Base-by-base conservation (phyloP, 371 early-diverging fungal genomes). In the Rhizopus microsporus region DNA sequence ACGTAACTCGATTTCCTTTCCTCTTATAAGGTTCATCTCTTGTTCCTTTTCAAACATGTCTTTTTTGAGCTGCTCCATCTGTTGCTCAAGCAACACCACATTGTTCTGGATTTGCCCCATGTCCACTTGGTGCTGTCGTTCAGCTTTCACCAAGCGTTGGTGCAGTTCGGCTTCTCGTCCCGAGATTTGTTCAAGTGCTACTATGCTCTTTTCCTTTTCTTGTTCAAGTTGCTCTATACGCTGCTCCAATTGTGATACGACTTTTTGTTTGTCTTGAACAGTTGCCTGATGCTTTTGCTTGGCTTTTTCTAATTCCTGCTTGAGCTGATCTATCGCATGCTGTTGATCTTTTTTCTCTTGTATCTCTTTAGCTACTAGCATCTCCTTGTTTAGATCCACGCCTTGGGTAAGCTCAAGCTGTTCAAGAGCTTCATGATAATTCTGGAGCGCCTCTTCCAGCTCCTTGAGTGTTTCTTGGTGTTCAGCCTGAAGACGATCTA, bases 391-490 rank as follows among this genome's bases (percentile, higher is more conserved):
- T 17, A 33, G 45, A 43, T 67, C 68, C 33, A 67, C 23, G 23
- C 23, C 23, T 23, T 23, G 23, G 23, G 23, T 29, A 39, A 54
- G 40, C 7, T 62, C 59, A 10, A 63, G 48, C 23, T 68, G 68
- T 6, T 68, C 63, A 3, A 57, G 23, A 7, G 50, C 32, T 34
- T 68, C 68, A 29, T 63, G 57, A 29, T 68, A 68, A 3, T 61
- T 57, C 17, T 63, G 63, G 5, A 68, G 42, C 0, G 57, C 57
- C 40, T 68, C 68, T 15, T 68, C 68, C 5, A 68, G 31, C 15
- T 68, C 68, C 32, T 68, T 68, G 10, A 51, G 29, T 4, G 68
- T 68, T n/a, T 59, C 58, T 8, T 45, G 29, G 16, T 68, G 60
- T 29, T 68, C 63, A 4, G 42, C 37, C 40, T 54, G 54, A 5